These are phyloP conservation scores for Penicillium sp. DNA, from an alignment of 2,329 filamentous ascomycete genomes.

Conservation along the genomic window DNA sequence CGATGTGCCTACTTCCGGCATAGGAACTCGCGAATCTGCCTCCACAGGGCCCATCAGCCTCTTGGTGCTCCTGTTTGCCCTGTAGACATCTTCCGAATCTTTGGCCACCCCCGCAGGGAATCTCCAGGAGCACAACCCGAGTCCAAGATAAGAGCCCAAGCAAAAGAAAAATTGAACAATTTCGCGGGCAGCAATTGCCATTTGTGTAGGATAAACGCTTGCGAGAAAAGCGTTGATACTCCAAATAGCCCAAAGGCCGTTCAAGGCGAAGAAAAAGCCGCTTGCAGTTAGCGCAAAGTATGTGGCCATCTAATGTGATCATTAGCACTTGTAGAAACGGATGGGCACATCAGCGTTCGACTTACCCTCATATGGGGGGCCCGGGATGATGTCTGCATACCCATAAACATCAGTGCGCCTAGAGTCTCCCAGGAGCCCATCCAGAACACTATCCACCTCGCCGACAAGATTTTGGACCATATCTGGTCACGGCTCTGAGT, in stretches of 20 bases:
- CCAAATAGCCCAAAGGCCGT: background rate
- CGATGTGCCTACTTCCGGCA: background rate
- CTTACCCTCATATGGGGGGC: background rate
- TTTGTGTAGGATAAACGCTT: background rate
- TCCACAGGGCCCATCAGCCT: background rate
- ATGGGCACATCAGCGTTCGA: background rate
- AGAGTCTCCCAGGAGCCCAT: background rate
- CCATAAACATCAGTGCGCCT: background rate
- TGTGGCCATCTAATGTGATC: background rate
- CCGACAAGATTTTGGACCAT: background rate
- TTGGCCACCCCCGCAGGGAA: background rate
- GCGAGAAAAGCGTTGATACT: background rate
- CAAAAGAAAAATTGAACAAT: constrained; percentile 1
- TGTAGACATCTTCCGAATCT: background rate
- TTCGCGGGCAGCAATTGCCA: background rate
- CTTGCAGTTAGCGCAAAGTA: background rate
- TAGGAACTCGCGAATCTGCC: background rate
- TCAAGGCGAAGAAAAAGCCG: background rate
- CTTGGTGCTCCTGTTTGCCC: background rate
- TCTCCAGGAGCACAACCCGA: background rate
- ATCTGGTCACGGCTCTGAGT: background rate
- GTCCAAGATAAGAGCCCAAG: background rate
- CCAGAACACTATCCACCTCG: background rate
- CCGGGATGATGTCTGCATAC: background rate
- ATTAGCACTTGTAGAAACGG: background rate